Percentiles rank a stretch among this genome's conserved stretches.
These are phyloP conservation scores for Aspergillus spinulosporus DNA, from an alignment of 2,329 filamentous ascomycete genomes.

Conservation along the genomic window DNA sequence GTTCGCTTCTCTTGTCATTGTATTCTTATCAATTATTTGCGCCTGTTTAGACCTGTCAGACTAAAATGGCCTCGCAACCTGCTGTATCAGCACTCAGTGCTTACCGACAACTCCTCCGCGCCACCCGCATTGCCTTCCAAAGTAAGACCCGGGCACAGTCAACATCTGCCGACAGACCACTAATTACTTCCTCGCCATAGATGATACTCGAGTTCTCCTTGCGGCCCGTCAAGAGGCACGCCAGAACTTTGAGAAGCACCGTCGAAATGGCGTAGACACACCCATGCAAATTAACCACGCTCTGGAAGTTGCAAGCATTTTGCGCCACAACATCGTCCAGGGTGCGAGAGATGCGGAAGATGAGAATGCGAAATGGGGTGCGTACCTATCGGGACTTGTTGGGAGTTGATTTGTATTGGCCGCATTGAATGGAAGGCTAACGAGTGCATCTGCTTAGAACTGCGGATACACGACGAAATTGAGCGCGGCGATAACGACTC, in stretches of 20 bases:
- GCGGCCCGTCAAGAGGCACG: constrained; percentile 75
- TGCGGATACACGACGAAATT: constrained; percentile 86
- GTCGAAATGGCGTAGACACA: constrained; percentile 59
- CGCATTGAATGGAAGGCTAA: constrained; percentile 2
- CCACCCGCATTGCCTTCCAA: constrained; percentile 78
- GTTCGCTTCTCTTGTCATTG: background rate
- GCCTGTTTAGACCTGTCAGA: background rate
- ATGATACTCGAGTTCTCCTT: constrained; percentile 66
- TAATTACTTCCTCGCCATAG: constrained; percentile 36
- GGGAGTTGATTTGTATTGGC: background rate
- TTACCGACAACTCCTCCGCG: constrained; percentile 79
- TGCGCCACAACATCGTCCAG: constrained; percentile 86
- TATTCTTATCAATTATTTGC: background rate
- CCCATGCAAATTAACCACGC: constrained; percentile 72
- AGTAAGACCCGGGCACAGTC: constrained; percentile 51
- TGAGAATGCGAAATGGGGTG: constrained; percentile 40
- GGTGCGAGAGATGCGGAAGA: constrained; percentile 53
- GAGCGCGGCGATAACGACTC: constrained; percentile 93
- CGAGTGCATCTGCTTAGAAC: constrained; percentile 54
- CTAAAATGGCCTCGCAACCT: constrained; percentile 37
- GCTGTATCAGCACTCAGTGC: constrained; percentile 65
- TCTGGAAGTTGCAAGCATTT: constrained; percentile 74
- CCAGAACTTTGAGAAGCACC: constrained; percentile 68
- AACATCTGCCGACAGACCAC: background rate
- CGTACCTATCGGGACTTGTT: constrained; percentile 15